Base-by-base conservation (phyloP, 2,329 filamentous ascomycete genomes). In the Fonsecaea erecta region DNA sequence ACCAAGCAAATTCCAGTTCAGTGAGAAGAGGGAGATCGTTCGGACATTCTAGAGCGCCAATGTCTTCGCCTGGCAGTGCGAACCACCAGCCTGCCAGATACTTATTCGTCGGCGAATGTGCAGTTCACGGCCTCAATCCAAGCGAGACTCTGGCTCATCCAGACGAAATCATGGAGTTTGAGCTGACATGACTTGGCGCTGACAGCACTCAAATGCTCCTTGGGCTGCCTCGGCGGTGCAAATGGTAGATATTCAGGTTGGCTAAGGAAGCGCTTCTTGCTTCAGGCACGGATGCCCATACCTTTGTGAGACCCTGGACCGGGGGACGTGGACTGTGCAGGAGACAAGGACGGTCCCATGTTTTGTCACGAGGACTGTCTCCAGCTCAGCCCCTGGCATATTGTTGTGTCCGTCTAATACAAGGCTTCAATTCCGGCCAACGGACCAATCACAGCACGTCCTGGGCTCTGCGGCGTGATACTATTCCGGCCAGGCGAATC, bases 401-500 rank as follows among this genome's bases (percentile, higher is more conserved):
- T n/a, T n/a, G n/a, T 21, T 46, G 9, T 24, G 43, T 48, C 12
- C 8, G 18, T 48, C 43, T 18, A 48, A 48, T 24, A 18, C 43
- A 12, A 48, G 43, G 43, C 43, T 9, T 24, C 43, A 48, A 48
- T 37, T 34, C 53, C 53, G 34, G n/a, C 24, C 40, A 28, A 28
- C 32, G 14, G 21, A 28, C 62, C 21, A 59, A 55, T 64, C 62
- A 51, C 6, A 46, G 3, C n/a, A 21, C 52, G 53, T 21, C 28
- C 58, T 35, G 26, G 46, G 18, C 28, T n/a, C 4, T 30, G 56
- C 60, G 55, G 51, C 62, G 54, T 60, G 37, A 32, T 34, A 55
- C 11, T 14, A 40, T 64, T 64, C 65, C 65, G 65, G 65, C 65
- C 65, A 67, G 52, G 43, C 65, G 62, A 67, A 67, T 67, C 58